Base-by-base conservation (phyloP, 1,139 yeast genomes). In the Candida anutae region DNA sequence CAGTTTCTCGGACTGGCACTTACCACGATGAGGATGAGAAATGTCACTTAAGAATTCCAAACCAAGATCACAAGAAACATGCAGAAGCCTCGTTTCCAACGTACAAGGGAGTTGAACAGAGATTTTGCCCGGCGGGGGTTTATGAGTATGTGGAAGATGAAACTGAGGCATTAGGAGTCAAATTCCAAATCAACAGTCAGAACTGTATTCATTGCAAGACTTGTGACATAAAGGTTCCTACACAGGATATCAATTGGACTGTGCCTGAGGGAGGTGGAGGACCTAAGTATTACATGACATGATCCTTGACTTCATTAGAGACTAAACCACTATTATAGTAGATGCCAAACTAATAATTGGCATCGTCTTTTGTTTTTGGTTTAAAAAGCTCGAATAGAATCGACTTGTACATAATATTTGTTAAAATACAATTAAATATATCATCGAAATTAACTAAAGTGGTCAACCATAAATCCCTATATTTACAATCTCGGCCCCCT, bases 261-360 rank as follows among this genome's bases (percentile, higher is more conserved):
- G 95, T 85, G 11, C 98, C 98, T 4, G 97, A 90, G 59, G 97
- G 98, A 36, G 96, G 97, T 22, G 97, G 81, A 50, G 98, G 98
- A 6, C 98, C 98, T 34, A 90, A 88, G 54, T 88, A 88, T 54
- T 78, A 74, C 51, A 74, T 80, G 79, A 74, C 87, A 2, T 80
- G 13, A 21, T 8, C 19, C n/a, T n/a, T n/a, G n/a, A n/a, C n/a
- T n/a, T n/a, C n/a, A n/a, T n/a, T n/a, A n/a, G n/a, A n/a, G n/a
- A n/a, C n/a, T n/a, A n/a, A n/a, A n/a, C n/a, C n/a, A n/a, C n/a
- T n/a, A n/a, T n/a, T n/a, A n/a, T n/a, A n/a, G n/a, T n/a, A n/a
- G n/a, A n/a, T n/a, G n/a, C n/a, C n/a, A n/a, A n/a, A n/a, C n/a
- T n/a, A n/a, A n/a, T n/a, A n/a, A n/a, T n/a, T n/a, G n/a, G n/a